These are phyloP conservation scores for Corynespora cassiicola DNA, from an alignment of 2,329 filamentous ascomycete species.

Conservation along the genomic window DNA sequence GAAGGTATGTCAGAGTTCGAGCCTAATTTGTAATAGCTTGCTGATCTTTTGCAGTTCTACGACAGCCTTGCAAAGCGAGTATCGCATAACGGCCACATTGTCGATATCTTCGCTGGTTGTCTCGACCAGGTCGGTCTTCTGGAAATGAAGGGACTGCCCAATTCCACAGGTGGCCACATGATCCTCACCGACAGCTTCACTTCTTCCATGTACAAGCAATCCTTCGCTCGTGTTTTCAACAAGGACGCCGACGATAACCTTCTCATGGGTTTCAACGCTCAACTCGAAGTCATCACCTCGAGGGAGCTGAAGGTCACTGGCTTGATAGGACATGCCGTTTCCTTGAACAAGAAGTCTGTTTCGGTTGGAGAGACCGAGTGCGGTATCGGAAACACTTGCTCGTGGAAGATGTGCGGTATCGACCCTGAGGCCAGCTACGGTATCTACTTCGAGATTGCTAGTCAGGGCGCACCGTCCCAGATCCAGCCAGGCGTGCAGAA, in stretches of 20 bases:
- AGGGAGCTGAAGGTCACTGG: slow-evolving; percentile 99
- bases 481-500: slow-evolving; percentile 88
- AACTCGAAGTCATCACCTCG: slow-evolving; percentile 92
- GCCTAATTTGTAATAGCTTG: not conserved
- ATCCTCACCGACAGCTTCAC: slow-evolving; percentile 98
- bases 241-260: slow-evolving; percentile 95
- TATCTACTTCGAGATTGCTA: slow-evolving; percentile 96
- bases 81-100: slow-evolving; percentile 94
- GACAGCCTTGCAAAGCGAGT: slow-evolving; percentile 92
- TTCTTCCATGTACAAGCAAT: slow-evolving; percentile 99
- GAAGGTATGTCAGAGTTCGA: slow-evolving; percentile 71
- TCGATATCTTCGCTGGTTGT: slow-evolving; percentile 97
- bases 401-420: slow-evolving; percentile 99
- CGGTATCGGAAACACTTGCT: slow-evolving; percentile 97
- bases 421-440: slow-evolving; percentile 93
- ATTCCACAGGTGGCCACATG: slow-evolving; percentile 97
- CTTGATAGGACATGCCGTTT: slow-evolving; percentile 94
- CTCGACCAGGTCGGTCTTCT: slow-evolving; percentile 95
- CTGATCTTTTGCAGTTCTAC: slow-evolving; percentile 73
- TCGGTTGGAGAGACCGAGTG: slow-evolving; percentile 98
- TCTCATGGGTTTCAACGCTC: slow-evolving; percentile 97
- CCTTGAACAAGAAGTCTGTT: slow-evolving; percentile 96
- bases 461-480: slow-evolving; percentile 83
- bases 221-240: slow-evolving; percentile 95
- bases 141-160: slow-evolving; percentile 97